Percentiles rank a stretch among this genome's conserved stretches.
phyloP scores from a whole-genome alignment of 495 filamentous ascomycete genomes.

The Paragyromitra xinjiangensis region DNA sequence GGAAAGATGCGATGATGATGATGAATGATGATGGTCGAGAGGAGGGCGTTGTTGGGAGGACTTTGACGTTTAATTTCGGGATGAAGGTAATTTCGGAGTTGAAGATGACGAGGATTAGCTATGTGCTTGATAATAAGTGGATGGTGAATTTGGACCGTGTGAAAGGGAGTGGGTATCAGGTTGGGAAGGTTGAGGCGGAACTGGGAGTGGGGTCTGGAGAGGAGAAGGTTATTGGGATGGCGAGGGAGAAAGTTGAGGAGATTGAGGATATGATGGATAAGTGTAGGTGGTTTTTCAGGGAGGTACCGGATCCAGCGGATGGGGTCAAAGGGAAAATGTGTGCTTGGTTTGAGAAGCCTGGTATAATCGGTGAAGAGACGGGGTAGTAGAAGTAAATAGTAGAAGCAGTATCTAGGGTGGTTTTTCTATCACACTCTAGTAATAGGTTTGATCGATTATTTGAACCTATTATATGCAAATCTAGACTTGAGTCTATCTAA shows the following conservation, averaged over 20 bases:
- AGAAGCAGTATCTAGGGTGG: background rate
- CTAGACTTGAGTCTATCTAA: background rate
- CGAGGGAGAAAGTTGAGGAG: background rate
- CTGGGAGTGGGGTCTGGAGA: background rate
- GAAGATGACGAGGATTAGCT: conserved; percentile 25
- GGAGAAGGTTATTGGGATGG: background rate
- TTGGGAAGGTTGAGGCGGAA: conserved; percentile 21
- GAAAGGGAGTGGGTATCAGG: conserved; percentile 24
- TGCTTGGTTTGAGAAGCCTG: conserved; percentile 12
- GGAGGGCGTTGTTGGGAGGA: conserved; percentile 1
- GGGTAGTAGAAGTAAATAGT: background rate
- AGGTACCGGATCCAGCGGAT: conserved; percentile 18
- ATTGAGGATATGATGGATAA: conserved; percentile 21
- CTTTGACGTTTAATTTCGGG: conserved; percentile 20
- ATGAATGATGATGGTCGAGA: background rate
- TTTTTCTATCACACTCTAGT: background rate
- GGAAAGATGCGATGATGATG: conserved; percentile 7
- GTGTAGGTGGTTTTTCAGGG: conserved; percentile 16
- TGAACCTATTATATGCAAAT: background rate
- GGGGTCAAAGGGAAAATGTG: conserved; percentile 29
- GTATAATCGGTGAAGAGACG: background rate
- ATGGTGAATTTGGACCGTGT: conserved; percentile 17
- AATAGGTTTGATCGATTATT: background rate
- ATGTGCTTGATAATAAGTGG: conserved; percentile 22
- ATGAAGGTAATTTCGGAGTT: conserved; percentile 12